phyloP scores from a whole-genome alignment of 768 basidiomycete genomes.

The Rhizopogon salebrosus region DNA sequence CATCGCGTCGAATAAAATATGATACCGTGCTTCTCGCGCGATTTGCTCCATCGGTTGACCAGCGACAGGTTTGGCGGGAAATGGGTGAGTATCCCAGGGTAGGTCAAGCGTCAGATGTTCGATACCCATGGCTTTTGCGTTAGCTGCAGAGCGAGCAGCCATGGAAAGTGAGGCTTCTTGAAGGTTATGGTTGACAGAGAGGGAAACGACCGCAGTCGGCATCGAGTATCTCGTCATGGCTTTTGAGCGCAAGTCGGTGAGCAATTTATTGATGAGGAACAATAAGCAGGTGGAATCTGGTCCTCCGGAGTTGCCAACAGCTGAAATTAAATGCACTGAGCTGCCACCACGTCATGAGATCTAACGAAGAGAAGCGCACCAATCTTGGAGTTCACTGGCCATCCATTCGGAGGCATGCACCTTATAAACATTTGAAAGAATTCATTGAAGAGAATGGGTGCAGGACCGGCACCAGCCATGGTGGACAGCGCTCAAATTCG shows the following conservation, averaged over 20 bases:
- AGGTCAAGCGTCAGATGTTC: slow-evolving; percentile 43
- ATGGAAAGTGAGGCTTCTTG: slow-evolving; percentile 53
- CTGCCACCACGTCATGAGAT: background rate
- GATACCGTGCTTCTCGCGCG: slow-evolving; percentile 58
- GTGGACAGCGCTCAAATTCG: background rate
- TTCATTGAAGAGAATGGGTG: slow-evolving; percentile 41
- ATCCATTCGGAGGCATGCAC: slow-evolving; percentile 46
- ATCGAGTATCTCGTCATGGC: slow-evolving; percentile 10
- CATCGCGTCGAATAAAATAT: slow-evolving; percentile 46
- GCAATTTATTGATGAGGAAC: slow-evolving; percentile 51
- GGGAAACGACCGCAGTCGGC: slow-evolving; percentile 38
- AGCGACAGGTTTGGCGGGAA: slow-evolving; percentile 40
- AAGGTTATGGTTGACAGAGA: slow-evolving; percentile 68
- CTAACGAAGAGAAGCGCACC: slow-evolving; percentile 27
- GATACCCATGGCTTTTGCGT: slow-evolving; percentile 39
- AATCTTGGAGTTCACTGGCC: slow-evolving; percentile 34
- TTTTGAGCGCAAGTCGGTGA: slow-evolving; percentile 17
- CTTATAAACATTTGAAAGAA: slow-evolving; percentile 42
- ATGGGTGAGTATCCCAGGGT: slow-evolving; percentile 53
- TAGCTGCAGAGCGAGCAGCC: slow-evolving; percentile 42
- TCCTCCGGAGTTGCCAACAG: slow-evolving; percentile 76
- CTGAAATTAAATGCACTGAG: slow-evolving; percentile 27
- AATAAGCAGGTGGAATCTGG: slow-evolving; percentile 79
- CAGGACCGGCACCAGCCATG: background rate
- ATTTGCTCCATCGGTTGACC: slow-evolving; percentile 44